Base-by-base conservation (phyloP, 2,329 filamentous ascomycete genomes). In the Alternaria longipes region DNA sequence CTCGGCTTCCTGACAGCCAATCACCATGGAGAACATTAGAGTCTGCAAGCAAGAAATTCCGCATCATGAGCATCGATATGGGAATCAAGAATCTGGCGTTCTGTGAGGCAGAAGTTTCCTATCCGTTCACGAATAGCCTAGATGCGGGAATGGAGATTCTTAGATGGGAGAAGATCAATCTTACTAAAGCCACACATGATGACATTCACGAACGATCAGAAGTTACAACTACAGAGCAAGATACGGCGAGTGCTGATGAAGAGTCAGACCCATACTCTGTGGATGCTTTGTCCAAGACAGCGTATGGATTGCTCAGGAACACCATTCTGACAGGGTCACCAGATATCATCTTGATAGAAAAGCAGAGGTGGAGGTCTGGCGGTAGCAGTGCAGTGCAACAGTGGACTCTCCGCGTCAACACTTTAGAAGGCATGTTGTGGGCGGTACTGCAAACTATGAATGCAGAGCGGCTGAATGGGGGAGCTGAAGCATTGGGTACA, bases 371-470 rank as follows among this genome's bases (percentile, higher is more conserved):
- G 74, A 88, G 92, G 3, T 89, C 87, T 3, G 85, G 84, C n/a
- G 86, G 90, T 8, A 84, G 81, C 0, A 80, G 86, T 0, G 85
- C 88, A 0, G 88, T 96, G 1, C 86, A 89, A 61, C 91, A 96
- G 78, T 96, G 92, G 92, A 94, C 92, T 3, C 75, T 95, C 41
- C 84, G 91, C 1, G 92, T 96, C 8, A 94, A 94, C 67, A 89
- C 91, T 70, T 85, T 96, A 22, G 92, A 96, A 76, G 87, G 88
- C 4, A 95, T 95, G 88, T 79, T 96, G 0, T 91, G 93, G 81
- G 90, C 90, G 8, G 84, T 89, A 12, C 77, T 38, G 82, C 53
- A 66, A 38, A 67, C 64, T 8, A 44, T 57, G 8, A 41, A 40
- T 34, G 24, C 40, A 1, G 63, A 68, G 22, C 20, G 51, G 5